phyloP scores from a whole-genome alignment of 2,329 filamentous ascomycete genomes.

The Cytospora leucostoma region DNA sequence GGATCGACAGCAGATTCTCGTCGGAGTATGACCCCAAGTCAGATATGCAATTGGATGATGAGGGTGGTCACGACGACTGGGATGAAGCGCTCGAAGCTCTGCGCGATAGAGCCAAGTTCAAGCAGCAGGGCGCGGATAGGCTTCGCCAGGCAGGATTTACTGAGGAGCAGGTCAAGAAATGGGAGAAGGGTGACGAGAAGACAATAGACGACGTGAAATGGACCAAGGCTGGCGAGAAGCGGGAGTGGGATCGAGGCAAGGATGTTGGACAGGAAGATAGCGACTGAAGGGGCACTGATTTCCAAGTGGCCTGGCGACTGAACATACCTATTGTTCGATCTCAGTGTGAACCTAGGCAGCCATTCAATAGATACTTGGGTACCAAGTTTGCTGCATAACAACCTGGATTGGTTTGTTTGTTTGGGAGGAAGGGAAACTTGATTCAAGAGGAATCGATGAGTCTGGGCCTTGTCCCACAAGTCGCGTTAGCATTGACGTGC shows the following conservation, averaged over 20 bases:
- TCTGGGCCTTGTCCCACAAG: neutral
- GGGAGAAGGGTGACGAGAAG: conserved; percentile 64
- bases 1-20: conserved; percentile 81
- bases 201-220: conserved; percentile 70
- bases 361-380: too few species aligned
- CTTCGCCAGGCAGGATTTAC: conserved; percentile 77
- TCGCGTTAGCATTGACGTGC: neutral
- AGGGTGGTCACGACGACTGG: conserved; percentile 66
- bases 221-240: conserved; percentile 66
- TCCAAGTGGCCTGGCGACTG: too few species aligned
- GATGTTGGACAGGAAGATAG: conserved; percentile 27
- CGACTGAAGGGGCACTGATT: neutral
- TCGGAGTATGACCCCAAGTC: conserved; percentile 59
- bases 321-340: too few species aligned
- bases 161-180: conserved; percentile 71
- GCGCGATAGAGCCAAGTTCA: conserved; percentile 78
- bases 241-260: conserved; percentile 64
- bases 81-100: conserved; percentile 76
- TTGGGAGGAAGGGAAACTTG: too few species aligned
- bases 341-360: too few species aligned
- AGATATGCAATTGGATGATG: conserved; percentile 56
- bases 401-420: neutral
- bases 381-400: neutral
- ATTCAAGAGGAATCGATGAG: neutral
- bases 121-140: conserved; percentile 72